Evolutionary conservation across 208 protist genomes (phyloP).

Genomic region (Acanthamoeba sp.): DNA sequence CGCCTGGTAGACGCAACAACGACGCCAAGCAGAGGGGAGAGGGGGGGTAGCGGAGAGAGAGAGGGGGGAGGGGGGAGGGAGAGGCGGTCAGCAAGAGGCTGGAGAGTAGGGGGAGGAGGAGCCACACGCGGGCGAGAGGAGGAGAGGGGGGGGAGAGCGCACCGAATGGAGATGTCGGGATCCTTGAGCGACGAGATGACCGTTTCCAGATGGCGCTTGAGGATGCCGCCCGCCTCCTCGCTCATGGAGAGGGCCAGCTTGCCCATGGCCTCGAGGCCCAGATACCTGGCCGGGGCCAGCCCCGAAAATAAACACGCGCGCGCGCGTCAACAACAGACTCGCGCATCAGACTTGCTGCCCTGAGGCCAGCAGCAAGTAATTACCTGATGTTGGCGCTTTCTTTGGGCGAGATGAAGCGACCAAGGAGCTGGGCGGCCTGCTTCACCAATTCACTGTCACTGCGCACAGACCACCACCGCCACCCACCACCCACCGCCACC

Average conservation of each 20-base stretch:
- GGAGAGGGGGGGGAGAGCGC: no score
- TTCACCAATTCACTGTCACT: conserved; percentile 91
- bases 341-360: no score
- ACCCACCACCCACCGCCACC: no score
- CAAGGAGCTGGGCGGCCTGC: conserved; percentile 92
- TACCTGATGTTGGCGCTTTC: conserved; percentile 82
- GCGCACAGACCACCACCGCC: not conserved
- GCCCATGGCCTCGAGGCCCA: conserved; percentile 87
- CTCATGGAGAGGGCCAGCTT: conserved; percentile 86
- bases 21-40: no score
- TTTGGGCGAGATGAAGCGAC: conserved; percentile 92
- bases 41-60: no score
- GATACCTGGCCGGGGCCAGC: conserved; percentile 83
- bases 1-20: conserved; percentile 73
- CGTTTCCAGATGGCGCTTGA: conserved; percentile 75
- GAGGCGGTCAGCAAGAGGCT: no score
- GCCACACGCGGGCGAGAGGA: not conserved
- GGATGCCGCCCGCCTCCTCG: conserved; percentile 51
- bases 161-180: conserved; percentile 97
- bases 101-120: not conserved
- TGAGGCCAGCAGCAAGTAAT: not conserved
- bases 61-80: no score
- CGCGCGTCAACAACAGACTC: no score
- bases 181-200: conserved; percentile 94
- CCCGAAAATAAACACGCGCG: conserved; percentile 69